phyloP scores from a whole-genome alignment of 495 filamentous ascomycete species.

The Daldinia childiae region DNA sequence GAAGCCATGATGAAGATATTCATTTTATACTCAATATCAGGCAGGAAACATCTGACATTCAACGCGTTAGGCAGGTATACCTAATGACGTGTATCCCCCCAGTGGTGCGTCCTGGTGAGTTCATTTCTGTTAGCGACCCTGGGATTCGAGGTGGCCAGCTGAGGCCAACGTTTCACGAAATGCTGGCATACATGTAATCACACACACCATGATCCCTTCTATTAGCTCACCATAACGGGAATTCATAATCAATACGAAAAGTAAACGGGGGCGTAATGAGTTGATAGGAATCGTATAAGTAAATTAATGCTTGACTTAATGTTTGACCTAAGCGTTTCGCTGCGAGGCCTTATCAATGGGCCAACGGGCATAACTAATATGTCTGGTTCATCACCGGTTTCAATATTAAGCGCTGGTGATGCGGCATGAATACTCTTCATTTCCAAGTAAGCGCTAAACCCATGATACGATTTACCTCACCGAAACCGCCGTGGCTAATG shows the following conservation, averaged over 20 bases:
- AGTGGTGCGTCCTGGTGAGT: neutral
- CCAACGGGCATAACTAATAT: neutral
- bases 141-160: neutral
- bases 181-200: constrained; percentile 4
- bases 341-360: neutral
- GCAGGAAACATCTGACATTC: constrained; percentile 9
- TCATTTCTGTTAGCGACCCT: neutral
- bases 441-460: neutral
- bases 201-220: neutral
- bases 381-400: neutral
- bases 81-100: constrained; percentile 8
- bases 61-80: constrained; percentile 13
- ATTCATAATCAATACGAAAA: neutral
- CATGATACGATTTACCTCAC: neutral
- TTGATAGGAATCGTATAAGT: neutral
- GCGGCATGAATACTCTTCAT: constrained; percentile 1
- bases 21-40: constrained; percentile 1
- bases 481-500: neutral
- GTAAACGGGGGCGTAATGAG: neutral
- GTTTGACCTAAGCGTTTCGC: neutral
- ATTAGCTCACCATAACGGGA: neutral
- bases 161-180: constrained; percentile 7
- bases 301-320: neutral
- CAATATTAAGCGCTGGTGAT: neutral
- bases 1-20: constrained; percentile 17